phyloP scores from a whole-genome alignment of 305 asterid species.

The Petunia hybrid region DNA sequence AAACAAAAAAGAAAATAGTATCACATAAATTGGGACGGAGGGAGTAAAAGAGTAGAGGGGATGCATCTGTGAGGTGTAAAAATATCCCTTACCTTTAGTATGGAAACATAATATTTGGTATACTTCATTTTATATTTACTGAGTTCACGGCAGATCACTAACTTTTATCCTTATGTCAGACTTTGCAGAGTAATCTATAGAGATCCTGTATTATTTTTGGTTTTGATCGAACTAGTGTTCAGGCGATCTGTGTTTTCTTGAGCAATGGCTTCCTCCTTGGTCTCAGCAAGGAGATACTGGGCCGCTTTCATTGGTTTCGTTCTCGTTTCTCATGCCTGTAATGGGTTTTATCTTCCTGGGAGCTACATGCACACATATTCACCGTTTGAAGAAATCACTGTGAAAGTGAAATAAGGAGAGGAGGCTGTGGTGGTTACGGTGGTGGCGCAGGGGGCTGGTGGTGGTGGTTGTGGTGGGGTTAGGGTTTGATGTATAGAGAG shows the following conservation, averaged over 20 bases:
- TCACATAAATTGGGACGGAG: too few species aligned
- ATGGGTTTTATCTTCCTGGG: constrained; percentile 89
- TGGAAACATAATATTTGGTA: background rate
- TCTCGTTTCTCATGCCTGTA: constrained; percentile 53
- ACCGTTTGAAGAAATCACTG: constrained; percentile 52
- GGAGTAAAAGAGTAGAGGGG: background rate
- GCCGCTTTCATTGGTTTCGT: constrained; percentile 49
- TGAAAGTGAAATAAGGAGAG: constrained; percentile 57
- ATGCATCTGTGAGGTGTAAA: background rate
- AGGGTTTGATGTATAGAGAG: too few species aligned
- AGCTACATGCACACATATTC: constrained; percentile 83
- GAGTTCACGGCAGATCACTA: constrained; percentile 9
- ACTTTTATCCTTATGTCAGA: background rate
- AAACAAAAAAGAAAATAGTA: too few species aligned
- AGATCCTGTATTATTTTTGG: constrained; percentile 35
- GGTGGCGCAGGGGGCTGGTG: too few species aligned
- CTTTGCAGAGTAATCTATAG: constrained; percentile 1
- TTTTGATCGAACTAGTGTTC: constrained; percentile 43
- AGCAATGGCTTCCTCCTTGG: constrained; percentile 66
- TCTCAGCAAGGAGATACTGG: constrained; percentile 57
- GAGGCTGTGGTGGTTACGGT: too few species aligned
- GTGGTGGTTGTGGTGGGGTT: too few species aligned
- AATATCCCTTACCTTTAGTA: background rate
- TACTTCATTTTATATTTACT: background rate
- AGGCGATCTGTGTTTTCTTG: constrained; percentile 32